phyloP scores from a whole-genome alignment of 2,329 filamentous ascomycete genomes.

The Metarhizium guizhouense region DNA sequence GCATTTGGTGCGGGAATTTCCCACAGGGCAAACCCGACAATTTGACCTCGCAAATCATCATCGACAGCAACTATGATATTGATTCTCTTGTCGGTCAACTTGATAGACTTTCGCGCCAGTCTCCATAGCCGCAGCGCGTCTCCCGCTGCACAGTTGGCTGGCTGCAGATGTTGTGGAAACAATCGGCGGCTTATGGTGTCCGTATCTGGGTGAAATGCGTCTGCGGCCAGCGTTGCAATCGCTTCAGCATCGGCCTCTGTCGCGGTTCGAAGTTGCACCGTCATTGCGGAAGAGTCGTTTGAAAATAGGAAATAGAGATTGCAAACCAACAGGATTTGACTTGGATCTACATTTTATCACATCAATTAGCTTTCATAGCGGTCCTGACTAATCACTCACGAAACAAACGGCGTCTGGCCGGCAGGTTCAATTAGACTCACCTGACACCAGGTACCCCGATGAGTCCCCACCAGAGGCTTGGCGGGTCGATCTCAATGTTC shows the following conservation, averaged over 20 bases:
- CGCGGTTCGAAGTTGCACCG: constrained; percentile 12
- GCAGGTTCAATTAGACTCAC: too few species aligned
- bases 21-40: constrained; percentile 14
- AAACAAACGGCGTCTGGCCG: too few species aligned
- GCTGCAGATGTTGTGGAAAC: constrained; percentile 10
- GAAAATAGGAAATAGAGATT: too few species aligned
- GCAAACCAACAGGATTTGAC: too few species aligned
- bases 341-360: too few species aligned
- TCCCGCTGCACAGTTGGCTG: constrained; percentile 2
- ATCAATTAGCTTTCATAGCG: too few species aligned
- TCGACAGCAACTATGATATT: constrained; percentile 13
- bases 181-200: constrained; percentile 9
- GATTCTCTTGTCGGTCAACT: background rate
- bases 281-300: background rate
- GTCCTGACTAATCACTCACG: too few species aligned
- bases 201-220: constrained; percentile 14
- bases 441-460: too few species aligned
- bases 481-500: too few species aligned
- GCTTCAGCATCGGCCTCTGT: constrained; percentile 14
- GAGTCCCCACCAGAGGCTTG: too few species aligned
- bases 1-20: constrained; percentile 6
- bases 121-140: background rate
- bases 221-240: constrained; percentile 15
- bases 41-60: constrained; percentile 2
- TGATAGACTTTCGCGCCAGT: background rate